Conservation (phyloP, 169 alveolate species). For the Toxoplasma gondii region DNA sequence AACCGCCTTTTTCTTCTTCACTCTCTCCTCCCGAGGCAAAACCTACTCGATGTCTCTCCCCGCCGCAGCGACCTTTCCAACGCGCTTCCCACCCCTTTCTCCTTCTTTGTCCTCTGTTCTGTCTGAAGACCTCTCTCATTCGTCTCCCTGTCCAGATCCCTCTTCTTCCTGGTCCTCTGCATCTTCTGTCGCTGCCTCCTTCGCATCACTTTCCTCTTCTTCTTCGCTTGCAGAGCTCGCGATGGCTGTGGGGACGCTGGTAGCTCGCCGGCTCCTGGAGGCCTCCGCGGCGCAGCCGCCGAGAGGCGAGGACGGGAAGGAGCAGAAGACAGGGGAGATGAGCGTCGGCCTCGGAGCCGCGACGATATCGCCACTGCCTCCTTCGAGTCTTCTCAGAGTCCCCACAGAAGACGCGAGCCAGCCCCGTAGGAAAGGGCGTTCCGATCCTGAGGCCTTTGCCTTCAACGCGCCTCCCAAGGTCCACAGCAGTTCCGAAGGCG, state of each 20-base stretch:
- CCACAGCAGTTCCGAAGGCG: neutral
- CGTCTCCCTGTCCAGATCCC: too few relatives aligned
- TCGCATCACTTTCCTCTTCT: neutral
- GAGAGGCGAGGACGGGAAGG: neutral
- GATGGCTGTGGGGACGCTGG: neutral
- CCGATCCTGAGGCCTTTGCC: neutral
- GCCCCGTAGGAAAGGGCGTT: neutral
- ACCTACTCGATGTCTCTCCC: neutral
- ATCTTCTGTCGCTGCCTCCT: too few relatives aligned
- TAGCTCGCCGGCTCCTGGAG: neutral
- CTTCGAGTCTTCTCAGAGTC: neutral
- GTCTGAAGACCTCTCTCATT: too few relatives aligned
- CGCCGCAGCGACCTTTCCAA: neutral
- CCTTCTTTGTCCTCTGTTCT: too few relatives aligned
- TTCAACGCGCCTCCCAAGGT: neutral
- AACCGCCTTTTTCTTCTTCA: constrained; percentile 16
- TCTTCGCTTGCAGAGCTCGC: neutral
- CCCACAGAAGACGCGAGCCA: neutral
- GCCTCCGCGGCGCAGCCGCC: neutral
- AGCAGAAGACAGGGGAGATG: neutral
- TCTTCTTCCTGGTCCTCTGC: too few relatives aligned
- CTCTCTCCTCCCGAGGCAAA: neutral
- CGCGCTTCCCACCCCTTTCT: neutral
- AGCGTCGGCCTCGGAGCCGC: neutral
- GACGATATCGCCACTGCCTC: neutral